Evolutionary conservation across 2,329 filamentous ascomycete genomes (phyloP).

Genomic region (Alternaria burnsii): DNA sequence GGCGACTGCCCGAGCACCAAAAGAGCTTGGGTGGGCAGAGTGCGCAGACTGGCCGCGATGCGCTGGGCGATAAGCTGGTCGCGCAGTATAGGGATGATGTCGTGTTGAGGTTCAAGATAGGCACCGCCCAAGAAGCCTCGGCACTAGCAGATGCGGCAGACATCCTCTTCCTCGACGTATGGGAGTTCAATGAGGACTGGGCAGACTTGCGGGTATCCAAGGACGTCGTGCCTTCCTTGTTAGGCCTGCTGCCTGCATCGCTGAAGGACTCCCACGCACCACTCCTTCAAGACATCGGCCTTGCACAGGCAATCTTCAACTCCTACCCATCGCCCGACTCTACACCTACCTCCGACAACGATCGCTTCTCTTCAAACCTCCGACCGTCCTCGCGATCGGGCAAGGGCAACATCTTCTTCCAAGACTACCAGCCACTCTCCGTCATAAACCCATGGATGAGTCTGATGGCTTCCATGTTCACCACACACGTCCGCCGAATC

Average conservation of each 20-base stretch:
- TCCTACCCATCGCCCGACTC: slow-evolving; percentile 68
- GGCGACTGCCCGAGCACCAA: slow-evolving; percentile 35
- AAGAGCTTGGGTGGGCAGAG: slow-evolving; percentile 12
- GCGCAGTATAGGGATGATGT: slow-evolving; percentile 78
- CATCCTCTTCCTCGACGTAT: slow-evolving; percentile 85
- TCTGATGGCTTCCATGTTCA: slow-evolving; percentile 88
- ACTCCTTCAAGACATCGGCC: slow-evolving; percentile 74
- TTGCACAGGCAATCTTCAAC: slow-evolving; percentile 78
- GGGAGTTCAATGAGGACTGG: slow-evolving; percentile 82
- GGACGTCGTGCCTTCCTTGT: slow-evolving; percentile 78
- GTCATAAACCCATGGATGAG: slow-evolving; percentile 93
- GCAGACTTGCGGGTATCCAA: slow-evolving; percentile 84
- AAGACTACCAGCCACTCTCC: slow-evolving; percentile 86
- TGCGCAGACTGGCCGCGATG: not conserved
- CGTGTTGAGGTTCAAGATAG: slow-evolving; percentile 88
- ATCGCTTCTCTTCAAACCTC: slow-evolving; percentile 41
- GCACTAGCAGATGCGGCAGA: slow-evolving; percentile 77
- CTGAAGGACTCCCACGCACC: slow-evolving; percentile 76
- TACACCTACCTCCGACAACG: slow-evolving; percentile 37
- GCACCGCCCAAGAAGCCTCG: slow-evolving; percentile 70
- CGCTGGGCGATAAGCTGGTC: slow-evolving; percentile 33
- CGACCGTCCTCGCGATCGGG: slow-evolving; percentile 41
- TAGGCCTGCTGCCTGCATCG: slow-evolving; percentile 78
- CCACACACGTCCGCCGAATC: slow-evolving; percentile 76
- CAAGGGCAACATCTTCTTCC: slow-evolving; percentile 79